Evolutionary conservation across 495 filamentous ascomycete genomes (phyloP).

Genomic region (Neurospora discreta): DNA sequence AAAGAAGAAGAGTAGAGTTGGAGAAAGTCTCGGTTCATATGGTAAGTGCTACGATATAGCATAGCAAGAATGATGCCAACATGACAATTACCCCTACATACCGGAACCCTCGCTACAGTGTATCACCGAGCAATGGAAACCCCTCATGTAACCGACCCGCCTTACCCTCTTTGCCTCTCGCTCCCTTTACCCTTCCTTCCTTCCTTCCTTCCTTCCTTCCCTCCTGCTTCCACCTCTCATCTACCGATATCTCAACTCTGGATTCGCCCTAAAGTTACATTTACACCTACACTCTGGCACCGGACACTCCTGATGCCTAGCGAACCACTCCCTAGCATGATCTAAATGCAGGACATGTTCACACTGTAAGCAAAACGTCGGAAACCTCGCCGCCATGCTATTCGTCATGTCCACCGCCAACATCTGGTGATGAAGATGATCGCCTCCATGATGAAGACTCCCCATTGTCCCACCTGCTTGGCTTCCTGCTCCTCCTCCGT

Average conservation of each 20-base stretch:
- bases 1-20: not conserved
- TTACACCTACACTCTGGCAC: conserved; percentile 81
- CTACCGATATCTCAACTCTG: conserved; percentile 35
- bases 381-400: conserved; percentile 37
- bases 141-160: not conserved
- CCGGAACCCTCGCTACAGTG: not conserved
- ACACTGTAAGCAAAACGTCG: conserved; percentile 79
- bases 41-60: not conserved
- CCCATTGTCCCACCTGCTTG: conserved; percentile 48
- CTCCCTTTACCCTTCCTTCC: too few relatives aligned
- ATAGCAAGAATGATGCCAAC: not conserved
- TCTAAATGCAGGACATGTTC: conserved; percentile 84
- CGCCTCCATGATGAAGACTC: conserved; percentile 10
- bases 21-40: not conserved
- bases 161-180: conserved; percentile 1
- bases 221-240: not conserved
- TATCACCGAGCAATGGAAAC: too few relatives aligned
- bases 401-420: conserved; percentile 40
- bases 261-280: conserved; percentile 49
- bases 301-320: conserved; percentile 66
- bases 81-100: not conserved
- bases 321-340: conserved; percentile 85
- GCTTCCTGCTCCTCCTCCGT: not conserved
- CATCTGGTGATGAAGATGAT: conserved; percentile 38
- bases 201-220: not conserved